phyloP scores from a whole-genome alignment of 257 asterid species.

The Vinca minor region DNA sequence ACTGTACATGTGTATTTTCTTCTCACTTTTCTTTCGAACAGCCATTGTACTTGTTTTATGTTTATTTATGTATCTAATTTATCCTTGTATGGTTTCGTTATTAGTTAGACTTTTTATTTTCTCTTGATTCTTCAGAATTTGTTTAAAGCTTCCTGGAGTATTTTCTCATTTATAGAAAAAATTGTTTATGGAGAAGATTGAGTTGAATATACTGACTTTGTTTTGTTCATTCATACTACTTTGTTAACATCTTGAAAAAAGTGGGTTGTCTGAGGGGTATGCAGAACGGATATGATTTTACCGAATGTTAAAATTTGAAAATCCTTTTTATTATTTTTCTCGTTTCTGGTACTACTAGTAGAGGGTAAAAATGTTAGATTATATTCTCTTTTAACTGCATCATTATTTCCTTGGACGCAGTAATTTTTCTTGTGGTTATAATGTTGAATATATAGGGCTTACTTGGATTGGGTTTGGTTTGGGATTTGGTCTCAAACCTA shows the following conservation, averaged over 20 bases:
- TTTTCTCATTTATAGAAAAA: background rate
- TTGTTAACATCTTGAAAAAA: background rate
- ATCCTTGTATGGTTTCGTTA: background rate
- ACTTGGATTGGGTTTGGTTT: no score
- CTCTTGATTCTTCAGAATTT: background rate
- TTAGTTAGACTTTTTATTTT: background rate
- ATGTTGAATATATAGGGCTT: no score
- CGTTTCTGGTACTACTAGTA: background rate
- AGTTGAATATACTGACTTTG: background rate
- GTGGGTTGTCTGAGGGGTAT: background rate
- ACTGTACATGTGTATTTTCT: slow-evolving; percentile 21
- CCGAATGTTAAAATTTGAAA: no score
- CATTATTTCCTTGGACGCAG: background rate
- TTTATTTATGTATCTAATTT: background rate
- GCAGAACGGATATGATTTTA: no score
- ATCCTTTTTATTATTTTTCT: no score
- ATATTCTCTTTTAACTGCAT: background rate
- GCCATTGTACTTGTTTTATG: background rate
- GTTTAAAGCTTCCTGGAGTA: background rate
- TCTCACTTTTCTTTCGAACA: background rate
- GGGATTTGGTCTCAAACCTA: no score
- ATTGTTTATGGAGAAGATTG: background rate
- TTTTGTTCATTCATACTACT: background rate
- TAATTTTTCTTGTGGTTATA: no score
- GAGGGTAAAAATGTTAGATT: background rate